These are phyloP conservation scores for Akanthomyces dipterigenus DNA, from an alignment of 2,329 filamentous ascomycete genomes.

Conservation along the genomic window DNA sequence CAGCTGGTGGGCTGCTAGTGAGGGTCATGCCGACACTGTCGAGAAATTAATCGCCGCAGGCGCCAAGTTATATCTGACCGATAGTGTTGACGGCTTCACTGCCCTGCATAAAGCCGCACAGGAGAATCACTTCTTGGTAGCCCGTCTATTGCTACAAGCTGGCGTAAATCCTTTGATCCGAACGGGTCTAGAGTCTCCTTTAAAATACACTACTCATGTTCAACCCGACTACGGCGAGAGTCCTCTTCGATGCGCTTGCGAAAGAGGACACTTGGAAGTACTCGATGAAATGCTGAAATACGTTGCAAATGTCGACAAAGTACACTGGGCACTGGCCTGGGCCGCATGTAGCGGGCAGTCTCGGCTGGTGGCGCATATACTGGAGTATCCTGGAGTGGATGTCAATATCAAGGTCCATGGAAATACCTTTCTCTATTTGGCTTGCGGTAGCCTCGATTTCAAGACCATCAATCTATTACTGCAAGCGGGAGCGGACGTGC, in stretches of 20 bases:
- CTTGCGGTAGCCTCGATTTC: not conserved
- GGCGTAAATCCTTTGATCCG: not conserved
- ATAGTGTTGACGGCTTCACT: not conserved
- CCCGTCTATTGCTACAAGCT: slow-evolving; percentile 17
- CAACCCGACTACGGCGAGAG: not conserved
- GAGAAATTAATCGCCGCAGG: not conserved
- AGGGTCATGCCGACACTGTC: slow-evolving; percentile 15
- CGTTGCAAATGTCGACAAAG: not conserved
- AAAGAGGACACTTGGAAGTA: not conserved
- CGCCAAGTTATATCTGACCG: not conserved
- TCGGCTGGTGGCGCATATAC: not conserved
- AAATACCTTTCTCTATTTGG: not conserved
- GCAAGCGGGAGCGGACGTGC: slow-evolving; percentile 19
- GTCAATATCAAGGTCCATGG: not conserved
- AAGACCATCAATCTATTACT: not conserved
- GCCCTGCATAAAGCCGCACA: not conserved
- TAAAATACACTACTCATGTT: not conserved
- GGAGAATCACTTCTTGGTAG: not conserved
- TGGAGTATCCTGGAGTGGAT: not conserved
- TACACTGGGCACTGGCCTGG: slow-evolving; percentile 4
- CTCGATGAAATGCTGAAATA: not conserved
- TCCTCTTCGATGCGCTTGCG: not conserved
- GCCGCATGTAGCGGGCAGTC: not conserved
- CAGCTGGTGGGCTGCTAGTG: slow-evolving; percentile 20
- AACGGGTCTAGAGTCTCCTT: not conserved